Evolutionary conservation across 164 flowering plant genomes (phyloP).

Genomic region (Buxus sempervirens): DNA sequence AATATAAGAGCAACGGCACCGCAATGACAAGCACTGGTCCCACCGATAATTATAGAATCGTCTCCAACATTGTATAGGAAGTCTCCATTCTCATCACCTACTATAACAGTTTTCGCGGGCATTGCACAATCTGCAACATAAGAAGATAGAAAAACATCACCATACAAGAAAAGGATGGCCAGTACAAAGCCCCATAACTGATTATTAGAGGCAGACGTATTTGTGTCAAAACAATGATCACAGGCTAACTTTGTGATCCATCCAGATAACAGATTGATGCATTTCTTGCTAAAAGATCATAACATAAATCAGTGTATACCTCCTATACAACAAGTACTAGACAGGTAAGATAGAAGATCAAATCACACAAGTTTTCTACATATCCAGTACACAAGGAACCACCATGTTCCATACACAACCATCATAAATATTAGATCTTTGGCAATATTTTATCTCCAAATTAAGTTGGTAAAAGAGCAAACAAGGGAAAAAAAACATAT

Average conservation of each 20-base stretch:
- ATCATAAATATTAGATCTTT: background rate
- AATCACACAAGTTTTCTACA: background rate
- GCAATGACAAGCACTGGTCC: background rate
- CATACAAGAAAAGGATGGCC: background rate
- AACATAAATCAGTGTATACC: background rate
- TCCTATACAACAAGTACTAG: background rate
- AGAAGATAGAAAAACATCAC: background rate
- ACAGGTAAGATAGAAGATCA: too few relatives aligned
- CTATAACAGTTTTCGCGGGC: slow-evolving; percentile 17
- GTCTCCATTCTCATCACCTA: slow-evolving; percentile 39
- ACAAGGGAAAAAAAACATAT: too few relatives aligned
- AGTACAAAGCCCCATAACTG: background rate
- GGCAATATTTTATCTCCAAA: background rate
- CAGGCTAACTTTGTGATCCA: background rate
- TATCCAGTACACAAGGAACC: background rate
- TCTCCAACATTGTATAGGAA: slow-evolving; percentile 35
- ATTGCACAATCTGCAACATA: slow-evolving; percentile 19
- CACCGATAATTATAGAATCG: slow-evolving; percentile 13
- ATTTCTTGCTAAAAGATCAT: background rate
- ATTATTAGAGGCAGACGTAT: background rate
- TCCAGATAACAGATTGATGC: background rate
- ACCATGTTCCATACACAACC: background rate
- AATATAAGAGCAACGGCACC: slow-evolving; percentile 63
- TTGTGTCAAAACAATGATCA: background rate
- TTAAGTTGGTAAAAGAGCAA: background rate